Conservation (phyloP, 441 rosid species). For the Populus hybrid region DNA sequence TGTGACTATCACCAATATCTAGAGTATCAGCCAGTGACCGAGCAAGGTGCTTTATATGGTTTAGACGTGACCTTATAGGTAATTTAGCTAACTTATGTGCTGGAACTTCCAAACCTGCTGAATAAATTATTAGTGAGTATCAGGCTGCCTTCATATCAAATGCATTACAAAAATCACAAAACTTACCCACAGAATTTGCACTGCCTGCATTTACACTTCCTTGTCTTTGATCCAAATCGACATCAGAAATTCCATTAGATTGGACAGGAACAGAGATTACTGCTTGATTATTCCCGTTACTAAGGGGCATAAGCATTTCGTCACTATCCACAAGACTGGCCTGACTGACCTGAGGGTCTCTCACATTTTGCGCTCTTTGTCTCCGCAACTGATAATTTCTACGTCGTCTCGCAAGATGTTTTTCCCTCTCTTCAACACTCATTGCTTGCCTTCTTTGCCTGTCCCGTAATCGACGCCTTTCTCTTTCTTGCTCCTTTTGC, state of each 20-base stretch:
- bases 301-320: constrained; percentile 18
- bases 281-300: constrained; percentile 19
- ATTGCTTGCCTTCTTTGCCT: constrained; percentile 85
- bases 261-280: constrained; percentile 24
- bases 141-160: neutral
- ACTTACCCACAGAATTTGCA: constrained; percentile 7
- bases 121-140: neutral
- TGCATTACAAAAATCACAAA: neutral
- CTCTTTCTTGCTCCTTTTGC: constrained; percentile 79
- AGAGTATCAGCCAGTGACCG: constrained; percentile 46
- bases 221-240: constrained; percentile 1
- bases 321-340: constrained; percentile 16
- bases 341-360: constrained; percentile 36
- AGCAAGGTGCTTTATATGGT: constrained; percentile 72
- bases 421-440: constrained; percentile 84
- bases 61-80: constrained; percentile 56
- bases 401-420: constrained; percentile 87
- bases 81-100: constrained; percentile 43
- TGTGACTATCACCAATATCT: constrained; percentile 16
- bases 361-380: constrained; percentile 48
- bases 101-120: constrained; percentile 57
- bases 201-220: neutral
- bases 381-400: constrained; percentile 77
- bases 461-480: constrained; percentile 75
- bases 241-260: neutral